Conservation (phyloP, 2,329 filamentous ascomycete genomes). For the Coniella lustricola region DNA sequence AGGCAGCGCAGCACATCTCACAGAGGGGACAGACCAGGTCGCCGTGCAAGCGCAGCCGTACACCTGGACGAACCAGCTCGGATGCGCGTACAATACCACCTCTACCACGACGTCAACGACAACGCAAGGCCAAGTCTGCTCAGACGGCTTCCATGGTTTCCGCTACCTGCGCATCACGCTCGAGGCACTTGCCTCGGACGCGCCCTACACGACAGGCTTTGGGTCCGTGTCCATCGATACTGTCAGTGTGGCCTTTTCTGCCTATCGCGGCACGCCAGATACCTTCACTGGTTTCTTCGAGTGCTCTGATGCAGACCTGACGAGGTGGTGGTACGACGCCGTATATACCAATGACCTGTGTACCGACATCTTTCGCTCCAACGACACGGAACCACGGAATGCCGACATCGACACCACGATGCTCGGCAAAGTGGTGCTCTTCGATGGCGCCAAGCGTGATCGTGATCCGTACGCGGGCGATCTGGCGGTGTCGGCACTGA, state of each 20-base stretch:
- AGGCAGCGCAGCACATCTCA: slow-evolving; percentile 24
- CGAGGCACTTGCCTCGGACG: slow-evolving; percentile 35
- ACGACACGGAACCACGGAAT: slow-evolving; percentile 42
- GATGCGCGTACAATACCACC: slow-evolving; percentile 30
- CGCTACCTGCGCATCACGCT: slow-evolving; percentile 43
- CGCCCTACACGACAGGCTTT: slow-evolving; percentile 34
- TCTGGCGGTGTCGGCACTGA: slow-evolving; percentile 40
- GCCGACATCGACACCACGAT: slow-evolving; percentile 34
- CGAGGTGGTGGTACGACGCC: slow-evolving; percentile 46
- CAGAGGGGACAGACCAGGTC: slow-evolving; percentile 42
- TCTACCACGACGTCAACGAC: too few species aligned
- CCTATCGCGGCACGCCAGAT: slow-evolving; percentile 38
- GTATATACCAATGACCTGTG: slow-evolving; percentile 46
- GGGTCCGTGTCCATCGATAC: slow-evolving; percentile 38
- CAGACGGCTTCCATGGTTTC: slow-evolving; percentile 47
- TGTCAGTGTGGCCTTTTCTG: slow-evolving; percentile 36
- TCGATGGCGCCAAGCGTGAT: slow-evolving; percentile 45
- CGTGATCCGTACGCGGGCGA: slow-evolving; percentile 48
- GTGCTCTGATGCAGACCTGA: slow-evolving; percentile 41
- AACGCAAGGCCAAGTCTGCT: slow-evolving; percentile 33
- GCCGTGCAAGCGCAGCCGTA: slow-evolving; percentile 35
- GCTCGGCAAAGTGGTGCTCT: slow-evolving; percentile 38
- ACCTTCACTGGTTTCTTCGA: slow-evolving; percentile 46
- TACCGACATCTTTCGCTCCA: slow-evolving; percentile 37
- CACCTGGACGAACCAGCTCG: slow-evolving; percentile 37